Percentiles rank a stretch among this genome's conserved stretches.
Evolutionary conservation across 2,329 filamentous ascomycete genomes (phyloP).

Genomic region (Diaporthe capsici): DNA sequence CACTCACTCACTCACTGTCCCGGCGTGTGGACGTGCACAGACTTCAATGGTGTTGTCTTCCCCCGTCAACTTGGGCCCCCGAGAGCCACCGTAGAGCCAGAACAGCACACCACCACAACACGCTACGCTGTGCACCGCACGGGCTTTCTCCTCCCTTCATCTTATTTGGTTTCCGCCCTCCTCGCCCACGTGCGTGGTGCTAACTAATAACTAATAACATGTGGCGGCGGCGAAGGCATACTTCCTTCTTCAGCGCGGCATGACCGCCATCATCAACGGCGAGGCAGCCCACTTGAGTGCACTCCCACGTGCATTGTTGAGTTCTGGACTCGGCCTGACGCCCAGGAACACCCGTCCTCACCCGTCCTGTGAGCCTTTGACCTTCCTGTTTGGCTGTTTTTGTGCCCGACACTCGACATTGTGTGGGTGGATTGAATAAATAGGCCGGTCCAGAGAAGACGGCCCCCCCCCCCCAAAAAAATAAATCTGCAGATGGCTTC

Average conservation of each 20-base stretch:
- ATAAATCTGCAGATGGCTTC: slow-evolving; percentile 4
- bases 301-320: neutral
- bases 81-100: neutral
- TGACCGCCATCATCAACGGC: slow-evolving; percentile 23
- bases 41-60: neutral
- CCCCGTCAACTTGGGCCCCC: neutral
- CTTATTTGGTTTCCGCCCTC: neutral
- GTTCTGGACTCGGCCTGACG: neutral
- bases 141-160: slow-evolving; percentile 7
- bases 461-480: neutral
- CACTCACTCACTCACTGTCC: neutral
- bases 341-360: neutral
- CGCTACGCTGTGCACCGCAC: neutral
- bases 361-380: neutral
- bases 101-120: neutral
- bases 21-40: neutral
- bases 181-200: slow-evolving; percentile 19
- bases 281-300: neutral
- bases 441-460: neutral
- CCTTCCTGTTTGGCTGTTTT: neutral
- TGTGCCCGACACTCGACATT: neutral
- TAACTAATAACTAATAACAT: neutral
- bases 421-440: neutral
- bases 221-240: slow-evolving; percentile 6
- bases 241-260: slow-evolving; percentile 1